These are phyloP conservation scores for Cytospora leucostoma DNA, from an alignment of 2,329 filamentous ascomycete genomes.

Conservation along the genomic window DNA sequence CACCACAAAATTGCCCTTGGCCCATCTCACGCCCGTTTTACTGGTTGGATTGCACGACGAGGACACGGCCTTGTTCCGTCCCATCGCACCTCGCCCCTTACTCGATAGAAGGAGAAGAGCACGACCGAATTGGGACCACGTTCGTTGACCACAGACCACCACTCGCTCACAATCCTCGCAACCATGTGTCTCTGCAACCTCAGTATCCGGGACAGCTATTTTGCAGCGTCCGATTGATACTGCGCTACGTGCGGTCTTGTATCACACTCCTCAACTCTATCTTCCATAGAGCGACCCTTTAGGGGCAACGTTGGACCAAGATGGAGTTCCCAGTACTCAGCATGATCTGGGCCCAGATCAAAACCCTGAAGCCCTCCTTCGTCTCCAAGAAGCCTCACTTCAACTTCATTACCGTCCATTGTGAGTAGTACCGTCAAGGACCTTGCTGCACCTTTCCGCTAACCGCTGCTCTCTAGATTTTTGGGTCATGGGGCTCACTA, in stretches of 20 bases:
- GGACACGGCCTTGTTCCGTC: neutral
- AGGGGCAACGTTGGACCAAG: conserved; percentile 6
- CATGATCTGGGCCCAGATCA: conserved; percentile 45
- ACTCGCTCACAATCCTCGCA: conserved; percentile 4
- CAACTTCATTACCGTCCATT: conserved; percentile 82
- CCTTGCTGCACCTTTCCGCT: neutral
- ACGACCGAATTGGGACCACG: neutral
- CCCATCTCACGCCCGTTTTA: neutral
- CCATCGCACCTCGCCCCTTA: neutral
- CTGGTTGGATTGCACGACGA: neutral
- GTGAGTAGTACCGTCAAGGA: conserved; percentile 47
- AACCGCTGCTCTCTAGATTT: conserved; percentile 54
- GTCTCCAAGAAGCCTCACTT: conserved; percentile 65
- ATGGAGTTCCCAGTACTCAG: conserved; percentile 27
- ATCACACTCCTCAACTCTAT: neutral
- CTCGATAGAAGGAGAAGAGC: neutral
- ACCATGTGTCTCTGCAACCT: conserved; percentile 19
- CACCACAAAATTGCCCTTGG: neutral
- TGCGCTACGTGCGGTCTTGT: conserved; percentile 1
- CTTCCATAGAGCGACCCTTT: neutral
- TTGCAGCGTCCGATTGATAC: conserved; percentile 13
- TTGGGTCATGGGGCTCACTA: conserved; percentile 73
- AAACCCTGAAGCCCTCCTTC: conserved; percentile 57
- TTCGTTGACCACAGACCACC: neutral
- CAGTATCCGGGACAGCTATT: conserved; percentile 16